phyloP scores from a whole-genome alignment of 2,329 filamentous ascomycete species.

The Orbilia ellipsospora region DNA sequence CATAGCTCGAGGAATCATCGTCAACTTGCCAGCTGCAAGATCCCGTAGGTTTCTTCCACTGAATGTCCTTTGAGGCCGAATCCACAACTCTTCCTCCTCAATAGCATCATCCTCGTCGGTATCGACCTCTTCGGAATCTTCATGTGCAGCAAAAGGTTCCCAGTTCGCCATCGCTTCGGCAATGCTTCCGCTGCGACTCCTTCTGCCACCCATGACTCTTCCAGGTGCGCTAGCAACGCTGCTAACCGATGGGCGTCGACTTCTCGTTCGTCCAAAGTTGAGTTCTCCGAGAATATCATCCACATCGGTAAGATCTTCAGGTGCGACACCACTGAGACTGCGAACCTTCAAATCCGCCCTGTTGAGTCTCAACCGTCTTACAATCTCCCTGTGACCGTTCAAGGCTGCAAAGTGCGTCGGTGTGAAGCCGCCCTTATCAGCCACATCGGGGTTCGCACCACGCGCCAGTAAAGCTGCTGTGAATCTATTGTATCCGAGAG shows the following conservation, averaged over 20 bases:
- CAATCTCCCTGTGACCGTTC: slow-evolving; percentile 79
- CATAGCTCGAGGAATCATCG: slow-evolving; percentile 41
- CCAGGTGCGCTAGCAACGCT: slow-evolving; percentile 69
- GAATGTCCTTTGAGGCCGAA: slow-evolving; percentile 60
- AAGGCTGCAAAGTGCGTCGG: slow-evolving; percentile 84
- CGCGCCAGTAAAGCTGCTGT: slow-evolving; percentile 80
- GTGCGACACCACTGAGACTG: slow-evolving; percentile 76
- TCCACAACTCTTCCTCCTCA: slow-evolving; percentile 60
- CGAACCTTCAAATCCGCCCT: slow-evolving; percentile 78
- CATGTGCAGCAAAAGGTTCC: slow-evolving; percentile 61
- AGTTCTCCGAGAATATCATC: slow-evolving; percentile 70
- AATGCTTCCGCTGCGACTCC: slow-evolving; percentile 65
- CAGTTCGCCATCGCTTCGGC: slow-evolving; percentile 60
- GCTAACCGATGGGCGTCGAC: slow-evolving; percentile 73
- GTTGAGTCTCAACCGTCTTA: slow-evolving; percentile 77
- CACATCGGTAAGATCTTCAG: slow-evolving; percentile 77
- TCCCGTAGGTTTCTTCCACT: slow-evolving; percentile 57
- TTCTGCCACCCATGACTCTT: slow-evolving; percentile 63
- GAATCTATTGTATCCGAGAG: slow-evolving; percentile 78
- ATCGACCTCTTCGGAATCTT: slow-evolving; percentile 63
- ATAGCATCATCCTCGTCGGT: slow-evolving; percentile 62
- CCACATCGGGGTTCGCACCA: slow-evolving; percentile 79
- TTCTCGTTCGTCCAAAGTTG: slow-evolving; percentile 66
- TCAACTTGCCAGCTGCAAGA: slow-evolving; percentile 44
- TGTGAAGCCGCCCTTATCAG: slow-evolving; percentile 82